These are phyloP conservation scores for Penicillium pancosmium DNA, from an alignment of 495 filamentous ascomycete genomes.

Conservation along the genomic window DNA sequence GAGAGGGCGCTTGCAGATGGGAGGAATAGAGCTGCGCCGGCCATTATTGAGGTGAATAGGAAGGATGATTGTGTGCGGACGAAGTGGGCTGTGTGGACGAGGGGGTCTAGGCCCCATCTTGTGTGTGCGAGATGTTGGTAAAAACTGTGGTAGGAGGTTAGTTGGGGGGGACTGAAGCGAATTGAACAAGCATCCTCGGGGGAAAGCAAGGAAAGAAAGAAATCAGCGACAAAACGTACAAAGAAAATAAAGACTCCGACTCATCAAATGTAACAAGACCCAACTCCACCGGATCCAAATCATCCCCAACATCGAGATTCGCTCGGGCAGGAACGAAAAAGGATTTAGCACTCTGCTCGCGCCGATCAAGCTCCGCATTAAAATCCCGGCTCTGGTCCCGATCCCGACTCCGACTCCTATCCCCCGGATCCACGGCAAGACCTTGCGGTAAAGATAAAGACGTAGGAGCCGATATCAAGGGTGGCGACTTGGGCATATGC, in stretches of 20 bases:
- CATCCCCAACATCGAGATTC: conserved; percentile 60
- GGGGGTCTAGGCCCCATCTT: conserved; percentile 71
- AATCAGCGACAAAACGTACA: conserved; percentile 44
- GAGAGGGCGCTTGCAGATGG: conserved; percentile 63
- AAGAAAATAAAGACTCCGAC: conserved; percentile 62
- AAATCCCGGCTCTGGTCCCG: too few relatives aligned
- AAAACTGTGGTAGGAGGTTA: conserved; percentile 47
- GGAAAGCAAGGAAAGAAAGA: neutral
- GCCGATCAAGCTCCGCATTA: too few relatives aligned
- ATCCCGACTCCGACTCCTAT: too few relatives aligned
- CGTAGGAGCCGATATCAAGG: neutral
- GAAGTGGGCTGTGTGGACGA: conserved; percentile 63
- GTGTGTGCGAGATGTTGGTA: conserved; percentile 72
- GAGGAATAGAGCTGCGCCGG: conserved; percentile 65
- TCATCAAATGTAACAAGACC: conserved; percentile 65
- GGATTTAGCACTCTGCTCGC: conserved; percentile 29
- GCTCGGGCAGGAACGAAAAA: conserved; percentile 67
- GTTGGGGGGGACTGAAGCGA: too few relatives aligned
- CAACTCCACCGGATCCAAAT: conserved; percentile 67
- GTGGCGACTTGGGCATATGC: conserved; percentile 19
- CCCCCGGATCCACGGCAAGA: too few relatives aligned
- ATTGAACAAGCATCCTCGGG: too few relatives aligned
- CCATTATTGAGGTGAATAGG: conserved; percentile 69
- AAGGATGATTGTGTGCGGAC: conserved; percentile 68
- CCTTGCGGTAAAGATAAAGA: too few relatives aligned